These are phyloP conservation scores for Ustilaginoidea virens DNA, from an alignment of 2,329 filamentous ascomycete genomes.

Conservation along the genomic window DNA sequence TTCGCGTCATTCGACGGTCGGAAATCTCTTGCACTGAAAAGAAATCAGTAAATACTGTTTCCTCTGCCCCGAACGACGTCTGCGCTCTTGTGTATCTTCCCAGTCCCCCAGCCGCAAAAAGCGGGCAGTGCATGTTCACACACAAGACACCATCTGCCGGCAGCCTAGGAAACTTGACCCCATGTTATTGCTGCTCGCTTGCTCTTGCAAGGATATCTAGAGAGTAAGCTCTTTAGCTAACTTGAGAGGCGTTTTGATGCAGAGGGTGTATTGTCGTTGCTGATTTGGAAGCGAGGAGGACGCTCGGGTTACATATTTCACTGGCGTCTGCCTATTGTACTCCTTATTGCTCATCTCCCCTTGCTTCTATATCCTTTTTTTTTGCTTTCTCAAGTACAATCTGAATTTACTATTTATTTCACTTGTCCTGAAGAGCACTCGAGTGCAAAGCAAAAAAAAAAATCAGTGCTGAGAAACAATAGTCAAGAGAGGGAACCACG, in stretches of 20 bases:
- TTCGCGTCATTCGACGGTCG: no score
- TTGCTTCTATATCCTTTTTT: constrained; percentile 18
- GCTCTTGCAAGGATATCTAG: constrained; percentile 9
- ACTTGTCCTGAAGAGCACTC: constrained; percentile 21
- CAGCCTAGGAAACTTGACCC: neutral
- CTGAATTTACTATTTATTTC: constrained; percentile 35
- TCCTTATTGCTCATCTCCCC: constrained; percentile 21
- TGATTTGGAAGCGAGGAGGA: constrained; percentile 22
- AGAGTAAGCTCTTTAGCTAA: constrained; percentile 11
- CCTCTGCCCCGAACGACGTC: no score
- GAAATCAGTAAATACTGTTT: no score
- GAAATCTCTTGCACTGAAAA: no score
- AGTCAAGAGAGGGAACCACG: neutral
- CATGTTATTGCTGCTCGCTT: constrained; percentile 2
- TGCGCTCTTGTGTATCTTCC: no score
- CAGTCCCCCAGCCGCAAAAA: neutral
- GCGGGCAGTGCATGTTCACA: constrained; percentile 2
- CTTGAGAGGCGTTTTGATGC: constrained; percentile 13
- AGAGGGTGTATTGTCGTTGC: constrained; percentile 14
- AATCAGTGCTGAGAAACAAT: neutral
- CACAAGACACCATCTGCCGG: no score
- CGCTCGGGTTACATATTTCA: constrained; percentile 10
- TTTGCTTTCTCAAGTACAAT: constrained; percentile 28
- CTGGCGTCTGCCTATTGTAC: constrained; percentile 24
- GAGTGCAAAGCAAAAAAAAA: constrained; percentile 18